Evolutionary conservation across 768 basidiomycete species (phyloP).

Genomic region (Termitomyces heimii): DNA sequence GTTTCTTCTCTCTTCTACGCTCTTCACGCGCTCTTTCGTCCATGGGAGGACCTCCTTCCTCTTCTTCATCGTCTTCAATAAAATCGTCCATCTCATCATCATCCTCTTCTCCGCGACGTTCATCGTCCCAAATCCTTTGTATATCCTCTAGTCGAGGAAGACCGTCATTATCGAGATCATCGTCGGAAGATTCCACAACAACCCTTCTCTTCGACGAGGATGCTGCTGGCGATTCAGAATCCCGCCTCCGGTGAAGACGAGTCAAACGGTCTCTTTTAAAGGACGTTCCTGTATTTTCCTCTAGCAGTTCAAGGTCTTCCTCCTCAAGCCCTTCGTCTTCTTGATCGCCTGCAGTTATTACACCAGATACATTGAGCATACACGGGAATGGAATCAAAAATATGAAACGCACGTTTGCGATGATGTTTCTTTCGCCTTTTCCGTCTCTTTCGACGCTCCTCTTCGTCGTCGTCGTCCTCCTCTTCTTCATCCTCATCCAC

Average conservation of each 20-base stretch:
- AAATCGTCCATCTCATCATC: constrained; percentile 77
- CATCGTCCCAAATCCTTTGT: constrained; percentile 82
- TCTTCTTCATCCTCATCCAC: constrained; percentile 88
- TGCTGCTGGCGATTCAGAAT: constrained; percentile 60
- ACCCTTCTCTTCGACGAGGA: constrained; percentile 55
- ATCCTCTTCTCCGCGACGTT: constrained; percentile 56
- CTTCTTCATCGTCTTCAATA: constrained; percentile 77
- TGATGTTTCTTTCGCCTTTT: constrained; percentile 68
- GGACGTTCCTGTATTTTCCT: constrained; percentile 82
- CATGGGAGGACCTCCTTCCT: constrained; percentile 64
- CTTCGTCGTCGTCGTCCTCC: constrained; percentile 69
- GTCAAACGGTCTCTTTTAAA: constrained; percentile 68
- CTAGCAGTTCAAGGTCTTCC: constrained; percentile 86
- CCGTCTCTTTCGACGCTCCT: constrained; percentile 50
- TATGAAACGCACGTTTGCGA: constrained; percentile 36
- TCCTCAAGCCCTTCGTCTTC: constrained; percentile 79
- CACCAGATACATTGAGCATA: constrained; percentile 2
- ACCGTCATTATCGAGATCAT: constrained; percentile 59
- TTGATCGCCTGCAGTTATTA: constrained; percentile 26
- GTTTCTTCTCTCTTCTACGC: constrained; percentile 57
- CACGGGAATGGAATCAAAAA: constrained; percentile 1
- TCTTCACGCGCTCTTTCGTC: constrained; percentile 76
- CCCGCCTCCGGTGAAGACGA: constrained; percentile 64
- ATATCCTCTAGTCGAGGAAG: constrained; percentile 58
- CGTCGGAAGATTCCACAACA: constrained; percentile 70